Evolutionary conservation across 1,139 yeast genomes (phyloP), one percentile per base, ranked within the genome.

Genomic region (Diutina rugosa): DNA sequence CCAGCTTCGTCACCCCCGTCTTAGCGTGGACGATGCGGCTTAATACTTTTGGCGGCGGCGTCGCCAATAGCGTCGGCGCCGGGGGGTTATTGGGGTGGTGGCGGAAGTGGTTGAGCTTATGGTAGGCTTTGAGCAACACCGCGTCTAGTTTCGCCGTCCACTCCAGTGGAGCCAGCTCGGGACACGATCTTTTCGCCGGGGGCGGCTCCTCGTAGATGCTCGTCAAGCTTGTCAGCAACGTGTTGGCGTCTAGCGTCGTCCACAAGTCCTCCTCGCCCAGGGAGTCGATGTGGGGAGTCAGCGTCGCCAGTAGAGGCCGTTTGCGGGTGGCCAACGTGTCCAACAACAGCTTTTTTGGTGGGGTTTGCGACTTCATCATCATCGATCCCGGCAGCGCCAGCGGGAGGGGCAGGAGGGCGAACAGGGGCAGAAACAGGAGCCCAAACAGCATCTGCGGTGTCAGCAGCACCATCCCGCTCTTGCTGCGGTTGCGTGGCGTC

Each of bases 231-330:
- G 53, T 49, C 41, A 32, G 44, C 44, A 49, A 16, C 12, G 53
- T 49, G 29, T 29, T 49, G 44, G 28, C 44, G 10, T 49, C 53
- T 5, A 49, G 28, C 14, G 44, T 6, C n/a, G 53, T 49, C 53
- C 53, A 49, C 21, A 49, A 21, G n/a, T 49, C 53, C 18, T 49
- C 53, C 6, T 49, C 53, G 28, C 51, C 51, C 51, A 47, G 51
- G 10, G 38, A 14, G n/a, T 47, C 51, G 38, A 47, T 9, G 21
- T 47, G 51, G 21, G 51, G 51, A 4, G 51, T 47, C 51, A 47
- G 51, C 21, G 38, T 30, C n/a, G 49, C 49, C 51, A 47, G 51
- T 3, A 47, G 21, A 7, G 51, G 38, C 6, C 53, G 44, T 12
- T 49, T 49, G 14, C 53, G 41, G 2, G 53, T 30, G 29, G 53